Base-by-base conservation (phyloP, 257 asterid genomes). In the Coffea eugenioides region DNA sequence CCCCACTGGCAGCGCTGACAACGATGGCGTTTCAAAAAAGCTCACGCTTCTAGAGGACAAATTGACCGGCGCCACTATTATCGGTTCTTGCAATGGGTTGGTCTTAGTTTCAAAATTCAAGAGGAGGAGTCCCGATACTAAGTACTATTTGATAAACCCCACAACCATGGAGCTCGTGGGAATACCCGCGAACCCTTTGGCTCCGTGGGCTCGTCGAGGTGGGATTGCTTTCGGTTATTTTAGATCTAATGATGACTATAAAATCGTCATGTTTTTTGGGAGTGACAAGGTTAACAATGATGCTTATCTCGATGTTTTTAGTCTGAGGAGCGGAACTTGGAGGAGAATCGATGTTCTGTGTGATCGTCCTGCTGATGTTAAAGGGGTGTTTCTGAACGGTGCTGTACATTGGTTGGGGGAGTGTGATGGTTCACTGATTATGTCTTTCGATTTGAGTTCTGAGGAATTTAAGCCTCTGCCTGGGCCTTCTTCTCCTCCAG, bases 141-240 rank as follows among this genome's bases (percentile, higher is more conserved):
- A 2, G 43, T 39, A 39, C 43, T 59, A 78, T 51, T 71, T 88
- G 68, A 75, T 82, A 54, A 89, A 84, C 41, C 92, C 91, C 77
- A 64, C 77, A 8, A 89, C 90, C 81, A n/a, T 49, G 34, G 68
- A 84, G 67, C 54, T 15, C 64, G 62, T 48, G 6, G 20, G 59
- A 67, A 7, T 89, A 51, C 64, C 80, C 2, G 74, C 77, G 48
- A 80, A 85, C 5, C 73, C 83, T 2, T 43, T 79, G 20, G 86
- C 90, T 80, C 59, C 84, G 39, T 31, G 45, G 7, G 49, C 18
- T 8, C 10, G 13, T 0, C 43, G 43, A 39, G 81, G 70, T 41
- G 80, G 88, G 56, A 80, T 84, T 14, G 91, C 89, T 51, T 80
- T 89, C 15, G 93, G 91, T 9, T 86, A 88, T 31, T 87, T 84